A percentile compares a stretch with the other conserved stretches of the same genome.
Evolutionary conservation across 805 yeast genomes (phyloP).

Genomic region (Candida germanica): DNA sequence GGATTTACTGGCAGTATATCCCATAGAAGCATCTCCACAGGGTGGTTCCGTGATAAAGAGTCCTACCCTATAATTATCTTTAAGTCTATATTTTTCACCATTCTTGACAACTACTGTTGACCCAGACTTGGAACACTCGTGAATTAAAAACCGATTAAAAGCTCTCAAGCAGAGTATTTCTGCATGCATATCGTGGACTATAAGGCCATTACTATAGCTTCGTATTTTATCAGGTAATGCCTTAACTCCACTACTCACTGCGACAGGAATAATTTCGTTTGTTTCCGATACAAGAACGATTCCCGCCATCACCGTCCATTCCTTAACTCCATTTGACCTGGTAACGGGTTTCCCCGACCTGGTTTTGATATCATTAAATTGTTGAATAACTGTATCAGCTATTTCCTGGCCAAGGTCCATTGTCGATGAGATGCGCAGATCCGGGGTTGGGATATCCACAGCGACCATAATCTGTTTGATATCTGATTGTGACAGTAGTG

Average conservation of each 20-base stretch:
- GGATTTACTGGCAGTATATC: constrained; percentile 15
- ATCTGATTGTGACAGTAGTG: no score
- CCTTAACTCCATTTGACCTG: constrained; percentile 62
- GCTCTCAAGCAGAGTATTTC: constrained; percentile 73
- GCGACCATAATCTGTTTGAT: no score
- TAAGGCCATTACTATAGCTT: constrained; percentile 47
- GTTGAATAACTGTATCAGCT: constrained; percentile 23
- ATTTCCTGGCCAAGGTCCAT: constrained; percentile 21
- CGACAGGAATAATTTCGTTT: constrained; percentile 32
- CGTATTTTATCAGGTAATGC: constrained; percentile 57
- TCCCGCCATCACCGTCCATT: constrained; percentile 85
- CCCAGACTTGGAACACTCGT: constrained; percentile 34
- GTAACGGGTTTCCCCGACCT: constrained; percentile 55
- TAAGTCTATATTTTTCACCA: constrained; percentile 26
- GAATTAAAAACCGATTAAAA: constrained; percentile 59
- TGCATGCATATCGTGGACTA: constrained; percentile 89
- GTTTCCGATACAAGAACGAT: constrained; percentile 44
- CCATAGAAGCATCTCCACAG: constrained; percentile 87
- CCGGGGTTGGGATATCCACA: neutral
- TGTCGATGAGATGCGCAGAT: neutral
- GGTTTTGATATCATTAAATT: constrained; percentile 27
- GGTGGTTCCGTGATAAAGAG: constrained; percentile 75
- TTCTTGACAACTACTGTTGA: constrained; percentile 16
- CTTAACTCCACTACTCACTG: constrained; percentile 81
- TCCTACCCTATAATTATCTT: constrained; percentile 43